phyloP scores from a whole-genome alignment of 2,329 filamentous ascomycete species.

The Pseudopyrenochaeta lycopersici region DNA sequence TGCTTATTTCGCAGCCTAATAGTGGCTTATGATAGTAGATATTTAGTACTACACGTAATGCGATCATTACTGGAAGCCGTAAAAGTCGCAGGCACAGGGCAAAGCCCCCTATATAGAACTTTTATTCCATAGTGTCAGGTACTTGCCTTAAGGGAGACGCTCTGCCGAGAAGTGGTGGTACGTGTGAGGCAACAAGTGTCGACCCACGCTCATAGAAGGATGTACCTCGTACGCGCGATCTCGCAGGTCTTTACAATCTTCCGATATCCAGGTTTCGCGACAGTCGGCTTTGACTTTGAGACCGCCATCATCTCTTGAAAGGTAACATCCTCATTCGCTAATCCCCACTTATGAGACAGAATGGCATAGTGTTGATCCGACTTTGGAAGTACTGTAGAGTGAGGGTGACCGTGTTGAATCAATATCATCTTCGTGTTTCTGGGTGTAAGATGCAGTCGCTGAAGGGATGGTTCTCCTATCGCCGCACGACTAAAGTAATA shows the following conservation, averaged over 20 bases:
- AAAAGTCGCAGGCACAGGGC: too few relatives aligned
- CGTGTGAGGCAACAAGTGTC: slow-evolving; percentile 30
- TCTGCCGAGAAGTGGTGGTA: too few relatives aligned
- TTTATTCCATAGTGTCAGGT: too few relatives aligned
- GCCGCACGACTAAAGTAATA: too few relatives aligned
- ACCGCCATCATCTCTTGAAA: slow-evolving; percentile 13
- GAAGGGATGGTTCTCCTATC: too few relatives aligned
- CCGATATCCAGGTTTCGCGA: slow-evolving; percentile 11
- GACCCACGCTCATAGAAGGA: slow-evolving; percentile 16
- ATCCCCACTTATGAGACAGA: slow-evolving; percentile 21
- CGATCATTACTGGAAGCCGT: too few relatives aligned
- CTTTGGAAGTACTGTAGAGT: background rate
- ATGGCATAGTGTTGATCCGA: slow-evolving; percentile 12
- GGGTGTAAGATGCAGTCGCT: too few relatives aligned
- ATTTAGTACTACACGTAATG: too few relatives aligned
- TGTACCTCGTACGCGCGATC: slow-evolving; percentile 8
- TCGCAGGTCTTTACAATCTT: slow-evolving; percentile 17
- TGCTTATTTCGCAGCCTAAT: too few relatives aligned
- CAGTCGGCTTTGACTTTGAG: slow-evolving; percentile 4
- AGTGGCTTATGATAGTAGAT: too few relatives aligned
- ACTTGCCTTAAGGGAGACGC: too few relatives aligned
- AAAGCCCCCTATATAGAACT: too few relatives aligned
- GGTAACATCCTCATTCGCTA: slow-evolving; percentile 7
- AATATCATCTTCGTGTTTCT: slow-evolving; percentile 9
- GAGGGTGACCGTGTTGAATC: slow-evolving; percentile 5